These are phyloP conservation scores for Annona squamosa DNA, from an alignment of 164 flowering plant genomes.

Conservation along the genomic window DNA sequence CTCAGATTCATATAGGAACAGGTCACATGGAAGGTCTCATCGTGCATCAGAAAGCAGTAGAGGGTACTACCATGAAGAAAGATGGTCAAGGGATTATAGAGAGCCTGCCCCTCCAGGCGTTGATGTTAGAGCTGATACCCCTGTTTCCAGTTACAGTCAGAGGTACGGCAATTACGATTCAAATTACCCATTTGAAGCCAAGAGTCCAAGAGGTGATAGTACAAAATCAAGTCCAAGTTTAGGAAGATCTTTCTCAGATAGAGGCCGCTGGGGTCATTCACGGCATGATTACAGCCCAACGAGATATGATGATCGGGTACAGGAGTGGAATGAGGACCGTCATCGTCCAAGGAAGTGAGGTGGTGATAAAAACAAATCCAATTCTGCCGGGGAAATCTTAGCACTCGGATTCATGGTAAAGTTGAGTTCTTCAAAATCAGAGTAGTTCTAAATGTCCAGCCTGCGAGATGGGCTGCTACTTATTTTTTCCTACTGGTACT, in stretches of 20 bases:
- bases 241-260: constrained; percentile 46
- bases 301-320: constrained; percentile 11
- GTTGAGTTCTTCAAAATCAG: too few species aligned
- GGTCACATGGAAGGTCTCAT: constrained; percentile 26
- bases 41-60: constrained; percentile 35
- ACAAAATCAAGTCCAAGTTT: constrained; percentile 31
- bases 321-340: constrained; percentile 18
- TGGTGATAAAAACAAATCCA: not conserved
- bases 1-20: constrained; percentile 23
- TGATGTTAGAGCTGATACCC: constrained; percentile 29
- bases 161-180: constrained; percentile 34
- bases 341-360: constrained; percentile 19
- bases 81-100: constrained; percentile 38
- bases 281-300: constrained; percentile 27
- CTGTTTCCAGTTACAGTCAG: constrained; percentile 31
- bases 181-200: constrained; percentile 18
- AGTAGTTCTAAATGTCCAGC: too few species aligned
- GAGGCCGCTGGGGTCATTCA: constrained; percentile 43
- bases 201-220: constrained; percentile 29
- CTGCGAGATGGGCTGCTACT: not conserved
- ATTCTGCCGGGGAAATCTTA: too few species aligned
- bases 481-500: not conserved
- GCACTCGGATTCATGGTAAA: too few species aligned
- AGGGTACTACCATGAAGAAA: constrained; percentile 33
- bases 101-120: constrained; percentile 63